phyloP scores from a whole-genome alignment of 2,329 filamentous ascomycete genomes.

The Trichophyton simii region DNA sequence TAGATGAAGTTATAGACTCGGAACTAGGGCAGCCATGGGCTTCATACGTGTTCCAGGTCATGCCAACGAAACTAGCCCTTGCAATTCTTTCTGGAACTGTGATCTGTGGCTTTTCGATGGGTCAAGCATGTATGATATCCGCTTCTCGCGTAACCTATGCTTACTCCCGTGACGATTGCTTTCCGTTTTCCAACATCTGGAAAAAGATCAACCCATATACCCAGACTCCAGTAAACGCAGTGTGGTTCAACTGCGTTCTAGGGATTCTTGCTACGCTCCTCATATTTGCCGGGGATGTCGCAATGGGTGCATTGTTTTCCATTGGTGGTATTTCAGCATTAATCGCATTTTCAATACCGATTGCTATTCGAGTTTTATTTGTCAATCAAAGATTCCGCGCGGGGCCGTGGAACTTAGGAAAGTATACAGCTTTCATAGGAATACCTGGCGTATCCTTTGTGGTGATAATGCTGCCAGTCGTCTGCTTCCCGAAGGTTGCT shows the following conservation, averaged over 20 bases:
- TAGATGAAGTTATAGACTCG: constrained; percentile 45
- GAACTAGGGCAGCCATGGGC: constrained; percentile 58
- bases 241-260: constrained; percentile 52
- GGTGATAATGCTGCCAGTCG: constrained; percentile 53
- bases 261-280: constrained; percentile 50
- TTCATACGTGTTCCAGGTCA: constrained; percentile 54
- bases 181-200: constrained; percentile 48
- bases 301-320: constrained; percentile 56
- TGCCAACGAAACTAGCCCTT: constrained; percentile 48
- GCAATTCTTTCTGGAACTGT: constrained; percentile 55
- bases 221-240: constrained; percentile 56
- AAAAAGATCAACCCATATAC: constrained; percentile 49
- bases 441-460: constrained; percentile 47
- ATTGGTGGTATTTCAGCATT: constrained; percentile 59
- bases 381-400: constrained; percentile 51
- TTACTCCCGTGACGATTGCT: constrained; percentile 60
- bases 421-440: constrained; percentile 46
- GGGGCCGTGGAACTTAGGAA: constrained; percentile 57
- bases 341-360: constrained; percentile 37
- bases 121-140: constrained; percentile 59
- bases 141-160: constrained; percentile 58
- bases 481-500: constrained; percentile 50
- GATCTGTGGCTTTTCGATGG: constrained; percentile 58
- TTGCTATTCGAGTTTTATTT: constrained; percentile 34
- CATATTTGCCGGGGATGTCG: constrained; percentile 50